These are phyloP conservation scores for Rosa multiflora DNA, from an alignment of 306 rosid species.

Conservation along the genomic window DNA sequence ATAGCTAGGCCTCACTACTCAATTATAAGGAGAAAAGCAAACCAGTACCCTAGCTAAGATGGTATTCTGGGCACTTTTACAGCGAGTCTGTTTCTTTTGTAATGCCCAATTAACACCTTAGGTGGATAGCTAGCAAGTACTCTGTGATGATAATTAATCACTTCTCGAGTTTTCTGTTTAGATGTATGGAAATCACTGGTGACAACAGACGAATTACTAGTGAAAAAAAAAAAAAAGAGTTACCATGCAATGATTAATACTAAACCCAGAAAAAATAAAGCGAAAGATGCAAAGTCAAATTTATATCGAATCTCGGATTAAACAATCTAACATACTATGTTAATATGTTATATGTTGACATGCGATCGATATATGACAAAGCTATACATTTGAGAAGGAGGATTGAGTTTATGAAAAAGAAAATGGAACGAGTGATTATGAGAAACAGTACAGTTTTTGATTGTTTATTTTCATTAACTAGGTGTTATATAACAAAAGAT, in stretches of 20 bases:
- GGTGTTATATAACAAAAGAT: background rate
- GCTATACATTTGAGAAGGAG: background rate
- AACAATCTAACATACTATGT: background rate
- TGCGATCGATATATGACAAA: background rate
- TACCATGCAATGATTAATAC: background rate
- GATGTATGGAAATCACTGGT: background rate
- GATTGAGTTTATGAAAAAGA: background rate
- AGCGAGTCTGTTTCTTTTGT: background rate
- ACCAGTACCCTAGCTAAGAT: background rate
- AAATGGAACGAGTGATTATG: background rate
- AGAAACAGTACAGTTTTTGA: too few species aligned
- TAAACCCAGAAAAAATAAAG: background rate
- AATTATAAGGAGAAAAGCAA: slow-evolving; percentile 1
- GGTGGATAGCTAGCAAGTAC: background rate
- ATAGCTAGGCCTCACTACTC: background rate
- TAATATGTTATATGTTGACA: background rate
- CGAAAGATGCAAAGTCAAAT: background rate
- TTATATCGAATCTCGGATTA: background rate
- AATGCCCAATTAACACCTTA: background rate
- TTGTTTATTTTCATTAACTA: background rate
- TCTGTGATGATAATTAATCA: background rate
- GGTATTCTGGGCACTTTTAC: background rate
- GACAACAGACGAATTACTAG: background rate
- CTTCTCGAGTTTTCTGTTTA: background rate
- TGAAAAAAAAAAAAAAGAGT: too few species aligned